Evolutionary conservation across 768 basidiomycete species (phyloP), one percentile per base, ranked within the genome.

Genomic region (Boletus subparvulus): DNA sequence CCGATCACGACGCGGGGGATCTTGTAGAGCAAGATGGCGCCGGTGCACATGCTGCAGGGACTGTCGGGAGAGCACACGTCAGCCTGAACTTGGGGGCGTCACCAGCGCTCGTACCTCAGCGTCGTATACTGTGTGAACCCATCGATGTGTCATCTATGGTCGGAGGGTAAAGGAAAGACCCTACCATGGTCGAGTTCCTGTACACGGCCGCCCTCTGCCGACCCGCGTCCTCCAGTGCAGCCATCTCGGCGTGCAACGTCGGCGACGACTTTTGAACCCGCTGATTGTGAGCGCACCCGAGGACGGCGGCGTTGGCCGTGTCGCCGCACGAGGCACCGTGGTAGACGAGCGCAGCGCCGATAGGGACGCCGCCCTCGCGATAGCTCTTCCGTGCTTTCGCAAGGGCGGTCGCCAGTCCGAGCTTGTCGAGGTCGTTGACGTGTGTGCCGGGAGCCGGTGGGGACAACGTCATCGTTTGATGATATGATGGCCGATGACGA

Each of bases 1-100:
- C 85, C 85, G 46, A 88, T 81, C 12, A 88, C 84, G 9, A 86
- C 80, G 7, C 85, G 78, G 6, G 83, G 82, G 40, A 88, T 86
- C 45, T 80, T 80, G 70, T 84, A 86, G 11, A 86, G 73, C n/a
- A 83, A 56, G 26, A 84, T 81, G 1, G 85, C 80, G 9, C 85
- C 86, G 1, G 80, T 77, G 62, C 86, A 87, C 86, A 87, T 86
- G 50, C 73, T 77, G 62, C 86, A 87, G 3, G 86, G 87, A 43
- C 82, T 63, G 9, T 30, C 30, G 30, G 30, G 30, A 30, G 30
- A 30, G 30, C 9, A 30, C 13, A 13, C 14, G 35, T 35, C 33
- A 33, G 33, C 33, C 33, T 13, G 33, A 35, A 35, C 33, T 10
- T 33, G 33, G 32, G 32, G 9, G 4, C 32, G 32, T 2, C 32